Base-by-base conservation (phyloP, 768 basidiomycete genomes). In the Tephrocybe sp. region DNA sequence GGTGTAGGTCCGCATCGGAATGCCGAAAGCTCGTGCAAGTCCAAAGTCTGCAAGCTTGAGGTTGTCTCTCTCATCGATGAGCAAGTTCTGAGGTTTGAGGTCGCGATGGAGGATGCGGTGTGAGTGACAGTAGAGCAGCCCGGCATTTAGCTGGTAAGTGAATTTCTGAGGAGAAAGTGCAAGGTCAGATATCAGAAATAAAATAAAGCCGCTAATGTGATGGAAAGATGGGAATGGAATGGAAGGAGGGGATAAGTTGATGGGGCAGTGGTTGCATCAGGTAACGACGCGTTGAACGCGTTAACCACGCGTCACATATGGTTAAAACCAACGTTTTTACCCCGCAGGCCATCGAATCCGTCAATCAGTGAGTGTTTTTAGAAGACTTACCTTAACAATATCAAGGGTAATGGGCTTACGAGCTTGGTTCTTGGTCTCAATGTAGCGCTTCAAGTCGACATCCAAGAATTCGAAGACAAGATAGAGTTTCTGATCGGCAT, bases 381-480 rank as follows among this genome's bases (percentile, higher is more conserved):
- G 55, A 52, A 45, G 32, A 33, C 87, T 63, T 61, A 92, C 95
- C 85, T 95, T 92, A 69, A 86, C 84, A 55, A 88, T 83, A 26
- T 80, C 79, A 41, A 78, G 74, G 17, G 83, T 74, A 56, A 98
- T 84, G 36, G 91, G 89, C 35, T 79, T 81, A 51, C 85, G 81
- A 45, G 72, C 73, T 63, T 78, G 81, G 65, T 80, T 94, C 45
- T 86, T 84, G 33, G 84, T 83, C 66, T 98, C 97, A 82, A 98
- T 98, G 70, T 95, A 99, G 31, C 89, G 81, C 69, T 99, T 99
- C 55, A 99, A 72, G 71, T 99, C 97, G 51, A 95, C 86, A 64
- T 99, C 95, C 49, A 99, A 79, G 70, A 94, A 98, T 71, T 99
- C 97, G 65, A 94, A 97, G 31, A 99, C 97, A 53, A 99, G 85